Evolutionary conservation across 805 yeast species (phyloP).

Genomic region (Pichia scutulata): DNA sequence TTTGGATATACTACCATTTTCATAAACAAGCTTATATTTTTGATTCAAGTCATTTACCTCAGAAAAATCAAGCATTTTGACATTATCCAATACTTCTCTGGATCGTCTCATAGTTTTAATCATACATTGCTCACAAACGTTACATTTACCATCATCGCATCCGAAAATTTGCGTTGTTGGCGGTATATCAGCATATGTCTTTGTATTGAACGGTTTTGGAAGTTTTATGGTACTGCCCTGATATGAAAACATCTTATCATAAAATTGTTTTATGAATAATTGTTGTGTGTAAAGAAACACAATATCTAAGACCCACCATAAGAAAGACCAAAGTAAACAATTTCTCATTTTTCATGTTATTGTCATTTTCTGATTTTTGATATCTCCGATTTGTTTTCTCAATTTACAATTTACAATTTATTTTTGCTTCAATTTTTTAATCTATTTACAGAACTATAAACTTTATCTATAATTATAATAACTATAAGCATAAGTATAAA

Average conservation of each 20-base stretch:
- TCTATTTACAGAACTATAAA: not conserved
- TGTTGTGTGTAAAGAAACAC: not conserved
- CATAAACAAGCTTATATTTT: not conserved
- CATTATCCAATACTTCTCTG: not conserved
- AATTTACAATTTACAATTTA: not conserved
- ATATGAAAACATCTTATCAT: not conserved
- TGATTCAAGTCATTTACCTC: not conserved
- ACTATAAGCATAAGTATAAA: not conserved
- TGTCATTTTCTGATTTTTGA: not conserved
- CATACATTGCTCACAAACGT: slow-evolving; percentile 1
- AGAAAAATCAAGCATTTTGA: not conserved
- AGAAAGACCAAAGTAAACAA: too few relatives aligned
- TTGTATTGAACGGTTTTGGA: not conserved
- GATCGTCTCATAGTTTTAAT: not conserved
- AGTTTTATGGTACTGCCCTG: not conserved
- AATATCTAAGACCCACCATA: too few relatives aligned
- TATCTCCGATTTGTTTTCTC: not conserved
- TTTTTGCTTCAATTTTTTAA: not conserved
- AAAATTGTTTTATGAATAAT: too few relatives aligned
- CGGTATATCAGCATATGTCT: not conserved
- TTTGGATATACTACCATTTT: not conserved
- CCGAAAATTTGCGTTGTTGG: not conserved
- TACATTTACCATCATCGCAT: slow-evolving; percentile 1
- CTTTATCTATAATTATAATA: not conserved
- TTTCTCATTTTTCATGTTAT: not conserved